Evolutionary conservation across 73 alveolate species (phyloP).

Genomic region (Symbiodinium natans): DNA sequence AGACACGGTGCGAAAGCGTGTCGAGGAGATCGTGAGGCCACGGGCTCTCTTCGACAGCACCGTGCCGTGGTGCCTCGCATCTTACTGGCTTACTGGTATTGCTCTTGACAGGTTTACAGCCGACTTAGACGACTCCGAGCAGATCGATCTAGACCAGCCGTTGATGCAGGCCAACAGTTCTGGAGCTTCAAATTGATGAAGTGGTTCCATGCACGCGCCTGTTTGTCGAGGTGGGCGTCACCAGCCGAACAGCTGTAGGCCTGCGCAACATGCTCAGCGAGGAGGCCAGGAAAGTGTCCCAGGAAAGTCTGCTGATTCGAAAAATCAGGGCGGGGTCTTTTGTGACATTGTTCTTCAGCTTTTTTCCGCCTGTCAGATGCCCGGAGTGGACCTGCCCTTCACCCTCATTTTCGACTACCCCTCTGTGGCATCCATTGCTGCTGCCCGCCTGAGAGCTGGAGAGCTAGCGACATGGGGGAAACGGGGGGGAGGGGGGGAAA

Average conservation of each 20-base stretch:
- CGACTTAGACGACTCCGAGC: constrained; percentile 54
- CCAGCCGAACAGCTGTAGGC: constrained; percentile 92
- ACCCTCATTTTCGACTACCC: constrained; percentile 89
- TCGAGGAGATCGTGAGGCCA: constrained; percentile 84
- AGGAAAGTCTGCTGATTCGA: not conserved
- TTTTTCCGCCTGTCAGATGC: constrained; percentile 19
- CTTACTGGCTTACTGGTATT: no score
- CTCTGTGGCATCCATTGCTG: constrained; percentile 80
- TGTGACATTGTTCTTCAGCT: not conserved
- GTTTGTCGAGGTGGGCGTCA: constrained; percentile 80
- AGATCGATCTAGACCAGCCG: constrained; percentile 75
- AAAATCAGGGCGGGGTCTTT: no score
- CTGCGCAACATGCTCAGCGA: constrained; percentile 93
- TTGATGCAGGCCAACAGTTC: constrained; percentile 38
- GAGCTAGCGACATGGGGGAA: no score
- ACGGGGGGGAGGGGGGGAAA: no score
- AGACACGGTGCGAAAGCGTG: constrained; percentile 78
- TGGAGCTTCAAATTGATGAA: not conserved
- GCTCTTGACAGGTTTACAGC: constrained; percentile 59
- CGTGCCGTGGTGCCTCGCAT: no score
- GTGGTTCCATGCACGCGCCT: no score
- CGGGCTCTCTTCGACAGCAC: not conserved
- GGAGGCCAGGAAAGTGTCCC: not conserved
- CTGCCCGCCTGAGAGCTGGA: not conserved
- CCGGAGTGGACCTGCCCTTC: constrained; percentile 84